These are phyloP conservation scores for Paraleonurus japonicus DNA, from an alignment of 257 asterid genomes.

Conservation along the genomic window DNA sequence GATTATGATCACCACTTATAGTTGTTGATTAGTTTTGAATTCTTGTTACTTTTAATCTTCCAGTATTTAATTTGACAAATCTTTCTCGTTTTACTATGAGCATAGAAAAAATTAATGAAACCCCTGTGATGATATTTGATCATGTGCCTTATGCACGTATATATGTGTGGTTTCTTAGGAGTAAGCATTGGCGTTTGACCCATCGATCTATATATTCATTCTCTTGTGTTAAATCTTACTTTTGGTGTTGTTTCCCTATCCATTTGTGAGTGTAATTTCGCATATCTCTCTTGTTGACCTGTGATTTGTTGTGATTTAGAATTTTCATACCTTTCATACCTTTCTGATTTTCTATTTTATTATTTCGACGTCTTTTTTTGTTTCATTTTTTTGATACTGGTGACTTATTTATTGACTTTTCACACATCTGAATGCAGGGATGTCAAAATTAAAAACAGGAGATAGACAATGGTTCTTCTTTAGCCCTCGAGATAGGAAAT, in stretches of 20 bases:
- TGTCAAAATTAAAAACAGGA: slow-evolving; percentile 78
- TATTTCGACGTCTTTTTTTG: background rate
- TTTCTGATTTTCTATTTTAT: background rate
- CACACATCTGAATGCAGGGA: slow-evolving; percentile 47
- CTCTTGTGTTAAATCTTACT: background rate
- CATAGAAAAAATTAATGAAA: background rate
- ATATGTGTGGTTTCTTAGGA: background rate
- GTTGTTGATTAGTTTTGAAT: background rate
- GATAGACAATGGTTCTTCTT: slow-evolving; percentile 96
- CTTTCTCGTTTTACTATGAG: background rate
- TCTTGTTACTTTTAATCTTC: background rate
- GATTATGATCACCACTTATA: background rate
- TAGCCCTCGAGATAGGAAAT: slow-evolving; percentile 82
- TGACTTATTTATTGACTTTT: slow-evolving; percentile 18
- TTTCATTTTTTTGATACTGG: background rate
- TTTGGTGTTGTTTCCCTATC: background rate
- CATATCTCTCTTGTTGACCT: background rate
- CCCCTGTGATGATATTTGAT: background rate
- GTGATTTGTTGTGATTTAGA: background rate
- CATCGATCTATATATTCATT: background rate
- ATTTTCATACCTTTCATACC: background rate
- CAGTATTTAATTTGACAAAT: background rate
- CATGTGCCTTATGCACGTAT: background rate
- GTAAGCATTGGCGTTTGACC: background rate
- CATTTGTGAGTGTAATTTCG: background rate